Evolutionary conservation across 192 early-diverging fungal species (phyloP).

Genomic region (Backusella tarrabulga): DNA sequence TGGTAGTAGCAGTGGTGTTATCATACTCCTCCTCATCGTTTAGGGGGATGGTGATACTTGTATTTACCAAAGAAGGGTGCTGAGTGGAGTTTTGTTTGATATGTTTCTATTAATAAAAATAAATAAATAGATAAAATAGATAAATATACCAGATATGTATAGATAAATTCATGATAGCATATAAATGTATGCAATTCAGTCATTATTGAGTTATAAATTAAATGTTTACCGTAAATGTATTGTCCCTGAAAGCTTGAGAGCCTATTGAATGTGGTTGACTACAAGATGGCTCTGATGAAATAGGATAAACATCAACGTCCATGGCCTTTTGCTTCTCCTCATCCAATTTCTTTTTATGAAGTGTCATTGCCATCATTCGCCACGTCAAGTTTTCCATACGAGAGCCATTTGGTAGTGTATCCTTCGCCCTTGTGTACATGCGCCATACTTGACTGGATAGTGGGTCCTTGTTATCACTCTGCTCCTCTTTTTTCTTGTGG

Average conservation of each 20-base stretch:
- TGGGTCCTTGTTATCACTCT: constrained; percentile 42
- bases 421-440: constrained; percentile 78
- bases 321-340: neutral
- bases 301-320: constrained; percentile 1
- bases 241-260: constrained; percentile 13
- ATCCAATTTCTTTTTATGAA: constrained; percentile 40
- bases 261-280: constrained; percentile 3
- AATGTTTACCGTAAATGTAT: neutral
- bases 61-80: neutral
- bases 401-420: constrained; percentile 73
- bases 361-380: constrained; percentile 76
- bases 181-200: neutral
- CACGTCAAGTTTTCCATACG: constrained; percentile 83
- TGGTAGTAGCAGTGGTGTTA: neutral
- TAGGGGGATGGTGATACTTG: constrained; percentile 26
- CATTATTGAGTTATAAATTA: neutral
- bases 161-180: neutral
- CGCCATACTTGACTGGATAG: constrained; percentile 66
- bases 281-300: constrained; percentile 6
- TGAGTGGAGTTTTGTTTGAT: constrained; percentile 9
- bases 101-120: neutral
- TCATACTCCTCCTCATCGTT: constrained; percentile 13
- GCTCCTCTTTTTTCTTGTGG: constrained; percentile 28
- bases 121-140: neutral
- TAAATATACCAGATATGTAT: neutral